A percentile compares a stretch with the other conserved stretches of the same genome.
These are phyloP conservation scores for Termitomyces sp. DNA, from an alignment of 768 basidiomycete species.

Conservation along the genomic window DNA sequence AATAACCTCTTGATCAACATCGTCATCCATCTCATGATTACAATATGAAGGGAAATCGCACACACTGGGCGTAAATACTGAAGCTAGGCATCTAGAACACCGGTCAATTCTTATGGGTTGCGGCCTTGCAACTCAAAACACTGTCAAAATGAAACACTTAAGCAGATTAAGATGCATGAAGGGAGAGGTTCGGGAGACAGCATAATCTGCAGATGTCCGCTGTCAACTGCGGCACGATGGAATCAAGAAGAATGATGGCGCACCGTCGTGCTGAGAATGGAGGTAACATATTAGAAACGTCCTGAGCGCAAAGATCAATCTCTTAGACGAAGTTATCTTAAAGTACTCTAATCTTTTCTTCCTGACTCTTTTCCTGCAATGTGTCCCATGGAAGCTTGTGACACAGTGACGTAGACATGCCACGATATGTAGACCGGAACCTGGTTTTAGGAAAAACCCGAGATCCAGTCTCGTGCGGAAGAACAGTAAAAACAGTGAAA, in stretches of 20 bases:
- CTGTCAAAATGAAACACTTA: neutral
- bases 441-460: neutral
- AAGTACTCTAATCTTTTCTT: neutral
- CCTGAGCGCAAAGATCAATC: neutral
- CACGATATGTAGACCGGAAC: neutral
- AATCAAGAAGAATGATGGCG: neutral
- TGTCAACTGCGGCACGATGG: neutral
- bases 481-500: neutral
- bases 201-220: neutral
- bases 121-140: no score
- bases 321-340: neutral
- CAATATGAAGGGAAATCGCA: no score
- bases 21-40: neutral
- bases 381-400: no score
- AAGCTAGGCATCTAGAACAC: neutral
- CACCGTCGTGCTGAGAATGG: neutral
- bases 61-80: neutral
- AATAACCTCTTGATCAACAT: neutral
- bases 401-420: neutral
- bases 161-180: neutral
- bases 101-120: neutral
- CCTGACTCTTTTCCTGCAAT: neutral
- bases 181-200: conserved; percentile 1
- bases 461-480: neutral
- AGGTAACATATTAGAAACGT: neutral